phyloP scores from a whole-genome alignment of 1,284 basidiomycete genomes.

The Erythrobasidium hasegawianum region DNA sequence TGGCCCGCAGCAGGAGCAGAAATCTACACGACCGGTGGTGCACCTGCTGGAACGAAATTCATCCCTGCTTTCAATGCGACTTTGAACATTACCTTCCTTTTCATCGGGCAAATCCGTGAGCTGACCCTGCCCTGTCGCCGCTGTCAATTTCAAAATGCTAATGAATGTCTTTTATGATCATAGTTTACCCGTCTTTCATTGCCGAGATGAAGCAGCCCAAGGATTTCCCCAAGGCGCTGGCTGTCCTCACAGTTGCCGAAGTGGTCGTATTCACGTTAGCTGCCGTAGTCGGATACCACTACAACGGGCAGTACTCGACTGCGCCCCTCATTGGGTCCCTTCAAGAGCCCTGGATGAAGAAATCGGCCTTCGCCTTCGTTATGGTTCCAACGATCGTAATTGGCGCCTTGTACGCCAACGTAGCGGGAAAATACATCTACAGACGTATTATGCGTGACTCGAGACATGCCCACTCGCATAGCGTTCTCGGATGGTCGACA shows the following conservation, averaged over 20 bases:
- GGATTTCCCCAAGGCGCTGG: slow-evolving; percentile 49
- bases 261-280: slow-evolving; percentile 44
- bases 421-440: slow-evolving; percentile 47
- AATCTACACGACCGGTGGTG: slow-evolving; percentile 14
- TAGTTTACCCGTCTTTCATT: slow-evolving; percentile 47
- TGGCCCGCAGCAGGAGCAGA: slow-evolving; percentile 21
- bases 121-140: too few species aligned
- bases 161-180: too few species aligned
- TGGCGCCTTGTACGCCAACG: slow-evolving; percentile 47
- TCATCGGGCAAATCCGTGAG: slow-evolving; percentile 39
- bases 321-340: slow-evolving; percentile 39
- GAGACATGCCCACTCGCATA: slow-evolving; percentile 47
- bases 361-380: slow-evolving; percentile 45
- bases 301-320: slow-evolving; percentile 43
- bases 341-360: slow-evolving; percentile 38
- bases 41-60: slow-evolving; percentile 41
- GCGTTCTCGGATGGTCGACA: slow-evolving; percentile 46
- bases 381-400: slow-evolving; percentile 49
- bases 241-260: slow-evolving; percentile 45
- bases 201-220: slow-evolving; percentile 48
- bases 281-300: slow-evolving; percentile 43
- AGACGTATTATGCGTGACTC: slow-evolving; percentile 44
- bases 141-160: too few species aligned
- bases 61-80: slow-evolving; percentile 46
- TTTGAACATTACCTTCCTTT: slow-evolving; percentile 46